Conservation (phyloP, 2,329 filamentous ascomycete genomes). For the Diaporthe sp. region DNA sequence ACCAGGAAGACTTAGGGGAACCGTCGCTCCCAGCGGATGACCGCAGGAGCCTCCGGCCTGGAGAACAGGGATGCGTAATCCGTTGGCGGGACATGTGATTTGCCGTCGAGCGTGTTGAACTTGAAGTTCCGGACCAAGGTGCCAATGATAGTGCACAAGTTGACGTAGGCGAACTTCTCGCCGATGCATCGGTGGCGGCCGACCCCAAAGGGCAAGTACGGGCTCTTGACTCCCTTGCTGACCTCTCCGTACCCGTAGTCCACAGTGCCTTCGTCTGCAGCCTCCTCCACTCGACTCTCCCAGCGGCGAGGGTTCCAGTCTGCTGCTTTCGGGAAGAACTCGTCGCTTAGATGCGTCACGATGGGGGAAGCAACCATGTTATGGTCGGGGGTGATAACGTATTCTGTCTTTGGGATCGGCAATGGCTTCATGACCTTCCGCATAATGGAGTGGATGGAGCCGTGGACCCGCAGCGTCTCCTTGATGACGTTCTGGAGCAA, state of each 20-base stretch:
- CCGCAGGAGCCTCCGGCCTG: constrained; percentile 51
- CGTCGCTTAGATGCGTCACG: constrained; percentile 62
- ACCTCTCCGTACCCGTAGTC: constrained; percentile 41
- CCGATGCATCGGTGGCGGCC: constrained; percentile 82
- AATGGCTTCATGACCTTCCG: constrained; percentile 79
- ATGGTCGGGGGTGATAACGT: constrained; percentile 67
- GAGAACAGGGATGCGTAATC: constrained; percentile 71
- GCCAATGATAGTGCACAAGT: constrained; percentile 75
- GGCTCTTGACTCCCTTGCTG: constrained; percentile 43
- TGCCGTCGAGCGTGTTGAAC: constrained; percentile 69
- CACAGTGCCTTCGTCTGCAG: constrained; percentile 11
- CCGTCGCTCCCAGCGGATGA: constrained; percentile 53
- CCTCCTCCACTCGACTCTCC: constrained; percentile 24
- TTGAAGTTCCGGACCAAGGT: constrained; percentile 74
- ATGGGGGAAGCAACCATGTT: constrained; percentile 59
- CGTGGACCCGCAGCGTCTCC: constrained; percentile 79
- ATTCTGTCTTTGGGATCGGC: constrained; percentile 68
- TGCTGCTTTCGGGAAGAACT: constrained; percentile 65
- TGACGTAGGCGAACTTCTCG: constrained; percentile 82
- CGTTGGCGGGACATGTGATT: constrained; percentile 69
- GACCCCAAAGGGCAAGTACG: constrained; percentile 75
- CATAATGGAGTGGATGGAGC: constrained; percentile 81
- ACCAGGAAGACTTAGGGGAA: not conserved
- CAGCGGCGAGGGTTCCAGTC: constrained; percentile 40
- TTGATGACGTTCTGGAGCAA: constrained; percentile 76